A percentile compares a stretch with the other conserved stretches of the same genome.
Conservation (phyloP, 2,329 filamentous ascomycete species). For the Pseudonectria foliicola region DNA sequence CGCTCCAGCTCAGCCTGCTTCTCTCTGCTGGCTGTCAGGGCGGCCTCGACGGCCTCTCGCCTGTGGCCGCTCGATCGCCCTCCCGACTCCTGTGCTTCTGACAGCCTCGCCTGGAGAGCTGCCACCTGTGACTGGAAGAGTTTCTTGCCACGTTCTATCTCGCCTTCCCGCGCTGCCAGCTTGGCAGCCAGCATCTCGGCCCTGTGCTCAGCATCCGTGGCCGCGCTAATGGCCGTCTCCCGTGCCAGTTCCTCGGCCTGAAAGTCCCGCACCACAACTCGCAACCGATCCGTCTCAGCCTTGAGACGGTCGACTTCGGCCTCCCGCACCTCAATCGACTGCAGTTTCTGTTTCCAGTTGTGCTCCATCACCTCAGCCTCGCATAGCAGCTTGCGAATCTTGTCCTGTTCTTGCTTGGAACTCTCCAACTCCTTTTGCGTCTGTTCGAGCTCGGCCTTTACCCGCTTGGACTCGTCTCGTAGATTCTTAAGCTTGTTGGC, state of each 20-base stretch:
- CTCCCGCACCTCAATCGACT: slow-evolving; percentile 54
- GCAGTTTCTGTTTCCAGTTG: slow-evolving; percentile 54
- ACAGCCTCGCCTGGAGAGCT: slow-evolving; percentile 39
- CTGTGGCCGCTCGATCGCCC: slow-evolving; percentile 19
- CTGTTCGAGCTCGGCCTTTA: slow-evolving; percentile 48
- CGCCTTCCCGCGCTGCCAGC: slow-evolving; percentile 43
- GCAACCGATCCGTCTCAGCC: slow-evolving; percentile 51
- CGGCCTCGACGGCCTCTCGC: slow-evolving; percentile 35
- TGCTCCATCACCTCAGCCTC: slow-evolving; percentile 63
- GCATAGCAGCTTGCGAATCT: slow-evolving; percentile 58
- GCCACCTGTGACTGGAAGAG: slow-evolving; percentile 43
- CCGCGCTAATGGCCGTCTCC: slow-evolving; percentile 48
- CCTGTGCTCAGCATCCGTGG: slow-evolving; percentile 50
- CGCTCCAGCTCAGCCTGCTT: slow-evolving; percentile 48
- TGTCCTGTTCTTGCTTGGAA: slow-evolving; percentile 53
- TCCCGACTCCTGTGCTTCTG: slow-evolving; percentile 28
- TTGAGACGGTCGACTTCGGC: slow-evolving; percentile 55
- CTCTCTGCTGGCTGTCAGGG: slow-evolving; percentile 43
- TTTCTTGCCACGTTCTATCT: slow-evolving; percentile 35
- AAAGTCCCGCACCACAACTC: slow-evolving; percentile 53
- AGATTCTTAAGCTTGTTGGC: slow-evolving; percentile 58
- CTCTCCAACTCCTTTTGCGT: slow-evolving; percentile 52
- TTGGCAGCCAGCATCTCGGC: slow-evolving; percentile 53
- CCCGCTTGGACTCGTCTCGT: slow-evolving; percentile 63
- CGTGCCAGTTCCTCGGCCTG: slow-evolving; percentile 58